A percentile compares a stretch with the other conserved stretches of the same genome.
phyloP scores from a whole-genome alignment of 257 asterid genomes.

The Lantana camara region DNA sequence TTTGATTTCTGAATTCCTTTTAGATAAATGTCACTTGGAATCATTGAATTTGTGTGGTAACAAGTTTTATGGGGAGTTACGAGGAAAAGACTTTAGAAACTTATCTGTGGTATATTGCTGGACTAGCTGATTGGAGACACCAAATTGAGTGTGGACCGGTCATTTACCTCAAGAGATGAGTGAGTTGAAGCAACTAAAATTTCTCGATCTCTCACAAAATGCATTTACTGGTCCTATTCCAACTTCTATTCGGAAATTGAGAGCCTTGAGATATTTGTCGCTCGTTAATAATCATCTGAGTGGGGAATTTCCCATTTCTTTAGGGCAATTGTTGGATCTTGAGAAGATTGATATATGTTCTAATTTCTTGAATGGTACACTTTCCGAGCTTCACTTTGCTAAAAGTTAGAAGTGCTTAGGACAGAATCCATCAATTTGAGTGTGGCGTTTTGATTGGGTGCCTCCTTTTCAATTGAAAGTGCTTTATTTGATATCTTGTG shows the following conservation, averaged over 20 bases:
- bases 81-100: background rate
- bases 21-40: conserved; percentile 3
- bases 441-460: background rate
- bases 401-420: background rate
- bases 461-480: conserved; percentile 3
- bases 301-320: background rate
- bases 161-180: too few species aligned
- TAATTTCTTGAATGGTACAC: background rate
- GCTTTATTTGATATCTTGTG: background rate
- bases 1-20: background rate
- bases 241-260: background rate
- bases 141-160: too few species aligned
- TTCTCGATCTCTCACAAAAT: background rate
- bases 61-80: background rate
- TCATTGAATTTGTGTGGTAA: background rate
- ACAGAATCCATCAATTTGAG: background rate
- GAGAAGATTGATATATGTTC: background rate
- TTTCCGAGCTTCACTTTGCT: conserved; percentile 10
- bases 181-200: too few species aligned
- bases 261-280: background rate
- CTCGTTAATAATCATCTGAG: background rate
- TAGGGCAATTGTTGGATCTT: background rate
- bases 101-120: background rate
- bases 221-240: background rate
- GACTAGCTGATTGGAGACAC: background rate